These are phyloP conservation scores for Stephania japonica DNA, from an alignment of 164 flowering plant genomes.

Conservation along the genomic window DNA sequence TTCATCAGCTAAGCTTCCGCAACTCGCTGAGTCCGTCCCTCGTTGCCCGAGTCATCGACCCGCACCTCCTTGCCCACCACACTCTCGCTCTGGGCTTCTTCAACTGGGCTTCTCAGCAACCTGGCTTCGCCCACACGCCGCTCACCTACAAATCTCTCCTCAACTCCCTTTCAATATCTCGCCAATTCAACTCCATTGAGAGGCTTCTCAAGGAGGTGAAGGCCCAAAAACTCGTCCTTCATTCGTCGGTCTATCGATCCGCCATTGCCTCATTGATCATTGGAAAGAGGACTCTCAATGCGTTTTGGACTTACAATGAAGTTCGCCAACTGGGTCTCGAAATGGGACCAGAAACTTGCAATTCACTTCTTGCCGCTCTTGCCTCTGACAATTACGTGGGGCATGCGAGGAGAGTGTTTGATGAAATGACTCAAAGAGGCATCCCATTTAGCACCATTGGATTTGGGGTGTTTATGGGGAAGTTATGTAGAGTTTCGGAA, in stretches of 20 bases:
- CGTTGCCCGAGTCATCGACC: constrained; percentile 72
- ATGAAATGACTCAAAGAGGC: constrained; percentile 44
- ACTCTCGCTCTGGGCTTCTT: constrained; percentile 75
- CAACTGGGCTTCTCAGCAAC: constrained; percentile 82
- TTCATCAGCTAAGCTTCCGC: constrained; percentile 54
- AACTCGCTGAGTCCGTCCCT: constrained; percentile 50
- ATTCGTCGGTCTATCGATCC: constrained; percentile 36
- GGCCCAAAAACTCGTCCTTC: constrained; percentile 31
- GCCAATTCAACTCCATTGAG: constrained; percentile 45
- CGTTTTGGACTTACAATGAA: constrained; percentile 39
- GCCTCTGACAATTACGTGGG: constrained; percentile 50
- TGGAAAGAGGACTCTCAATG: constrained; percentile 39
- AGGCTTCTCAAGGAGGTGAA: constrained; percentile 33
- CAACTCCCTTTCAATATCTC: constrained; percentile 57
- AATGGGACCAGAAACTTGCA: constrained; percentile 41
- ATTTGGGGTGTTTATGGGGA: constrained; percentile 74
- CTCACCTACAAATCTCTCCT: constrained; percentile 52
- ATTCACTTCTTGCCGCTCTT: constrained; percentile 63
- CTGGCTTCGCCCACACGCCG: constrained; percentile 54
- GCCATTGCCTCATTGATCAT: constrained; percentile 33
- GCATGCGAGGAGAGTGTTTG: constrained; percentile 44
- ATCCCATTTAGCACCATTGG: constrained; percentile 53
- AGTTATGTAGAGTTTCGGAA: constrained; percentile 33
- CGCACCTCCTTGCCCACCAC: constrained; percentile 53
- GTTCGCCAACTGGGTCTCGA: constrained; percentile 16